Conservation (phyloP, 495 filamentous ascomycete genomes). For the Trichoderma reesei region DNA sequence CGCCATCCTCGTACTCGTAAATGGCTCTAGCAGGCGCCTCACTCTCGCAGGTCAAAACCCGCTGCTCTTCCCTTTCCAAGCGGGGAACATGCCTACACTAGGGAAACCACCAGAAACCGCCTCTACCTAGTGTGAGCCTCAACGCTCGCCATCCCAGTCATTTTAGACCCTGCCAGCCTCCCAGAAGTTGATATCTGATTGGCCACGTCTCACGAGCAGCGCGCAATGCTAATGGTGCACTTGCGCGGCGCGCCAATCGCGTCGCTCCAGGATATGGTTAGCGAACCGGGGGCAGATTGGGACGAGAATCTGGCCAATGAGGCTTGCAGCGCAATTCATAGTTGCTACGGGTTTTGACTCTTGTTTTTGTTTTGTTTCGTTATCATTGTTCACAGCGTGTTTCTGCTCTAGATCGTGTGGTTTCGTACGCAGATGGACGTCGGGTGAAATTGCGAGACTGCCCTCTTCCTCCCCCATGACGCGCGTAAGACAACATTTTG, state of each 20-base stretch:
- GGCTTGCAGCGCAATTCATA: not conserved
- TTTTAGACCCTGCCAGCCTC: not conserved
- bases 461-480: not conserved
- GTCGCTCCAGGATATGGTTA: not conserved
- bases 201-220: not conserved
- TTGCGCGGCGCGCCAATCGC: conserved; percentile 5
- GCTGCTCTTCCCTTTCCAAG: not conserved
- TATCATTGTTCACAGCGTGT: no score
- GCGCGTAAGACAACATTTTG: no score
- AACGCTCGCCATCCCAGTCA: not conserved
- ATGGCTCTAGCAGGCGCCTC: not conserved
- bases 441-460: no score
- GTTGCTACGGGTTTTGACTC: no score
- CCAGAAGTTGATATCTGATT: not conserved
- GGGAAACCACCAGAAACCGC: not conserved
- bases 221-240: not conserved
- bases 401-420: no score
- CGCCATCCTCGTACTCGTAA: not conserved
- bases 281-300: not conserved
- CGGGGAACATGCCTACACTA: not conserved
- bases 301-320: not conserved
- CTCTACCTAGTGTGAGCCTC: not conserved
- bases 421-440: no score
- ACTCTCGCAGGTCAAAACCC: no score
- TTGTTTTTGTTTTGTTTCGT: no score